Evolutionary conservation across 108 stramenopile genomes (phyloP).

Genomic region (Licmophora abbreviata): DNA sequence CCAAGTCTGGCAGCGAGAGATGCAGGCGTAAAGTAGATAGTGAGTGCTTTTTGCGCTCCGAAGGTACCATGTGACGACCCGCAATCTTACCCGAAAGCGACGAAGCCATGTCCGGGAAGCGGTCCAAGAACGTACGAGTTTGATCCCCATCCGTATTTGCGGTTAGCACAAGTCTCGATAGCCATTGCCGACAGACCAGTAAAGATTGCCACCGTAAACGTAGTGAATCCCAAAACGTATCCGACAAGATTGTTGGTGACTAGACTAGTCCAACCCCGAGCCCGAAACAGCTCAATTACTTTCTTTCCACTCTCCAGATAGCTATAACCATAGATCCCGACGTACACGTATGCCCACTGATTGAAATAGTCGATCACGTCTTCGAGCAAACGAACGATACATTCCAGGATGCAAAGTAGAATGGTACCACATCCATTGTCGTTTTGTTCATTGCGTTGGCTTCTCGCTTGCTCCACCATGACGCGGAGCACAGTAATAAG

Average conservation of each 20-base stretch:
- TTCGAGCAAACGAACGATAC: constrained; percentile 28
- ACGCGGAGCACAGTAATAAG: constrained; percentile 28
- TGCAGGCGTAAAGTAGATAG: background rate
- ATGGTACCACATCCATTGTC: constrained; percentile 17
- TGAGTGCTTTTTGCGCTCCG: background rate
- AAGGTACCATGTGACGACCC: background rate
- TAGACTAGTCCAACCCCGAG: constrained; percentile 65
- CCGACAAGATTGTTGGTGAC: constrained; percentile 62
- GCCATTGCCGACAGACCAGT: constrained; percentile 21
- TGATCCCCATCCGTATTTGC: no score
- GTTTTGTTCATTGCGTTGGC: constrained; percentile 11
- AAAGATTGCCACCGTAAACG: constrained; percentile 23
- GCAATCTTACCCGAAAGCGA: constrained; percentile 3
- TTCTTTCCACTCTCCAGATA: constrained; percentile 57
- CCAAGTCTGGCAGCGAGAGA: constrained; percentile 27
- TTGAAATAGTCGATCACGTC: constrained; percentile 61
- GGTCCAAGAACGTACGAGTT: constrained; percentile 6
- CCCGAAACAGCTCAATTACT: constrained; percentile 64
- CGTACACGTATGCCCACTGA: constrained; percentile 64
- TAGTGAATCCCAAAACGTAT: constrained; percentile 40
- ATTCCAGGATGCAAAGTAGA: constrained; percentile 25
- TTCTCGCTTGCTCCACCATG: constrained; percentile 31
- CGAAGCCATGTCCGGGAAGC: background rate
- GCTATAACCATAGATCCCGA: constrained; percentile 70
- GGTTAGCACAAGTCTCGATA: background rate